Evolutionary conservation across 495 filamentous ascomycete genomes (phyloP).

Genomic region (Halenospora varia): DNA sequence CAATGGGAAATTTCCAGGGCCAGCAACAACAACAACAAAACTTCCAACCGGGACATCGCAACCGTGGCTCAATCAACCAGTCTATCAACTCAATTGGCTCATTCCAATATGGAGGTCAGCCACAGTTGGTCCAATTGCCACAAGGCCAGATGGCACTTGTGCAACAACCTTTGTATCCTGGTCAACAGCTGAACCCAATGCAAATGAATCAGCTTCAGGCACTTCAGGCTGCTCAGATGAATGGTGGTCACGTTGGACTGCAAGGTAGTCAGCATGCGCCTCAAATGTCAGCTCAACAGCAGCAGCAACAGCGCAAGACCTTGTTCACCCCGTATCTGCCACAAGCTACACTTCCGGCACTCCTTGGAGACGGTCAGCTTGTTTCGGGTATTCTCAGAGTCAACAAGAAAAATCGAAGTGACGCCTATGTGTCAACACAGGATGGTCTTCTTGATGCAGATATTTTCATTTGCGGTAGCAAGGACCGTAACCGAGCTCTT

Average conservation of each 20-base stretch:
- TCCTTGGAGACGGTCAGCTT: slow-evolving; percentile 87
- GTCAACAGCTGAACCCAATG: slow-evolving; percentile 83
- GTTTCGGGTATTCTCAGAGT: slow-evolving; percentile 95
- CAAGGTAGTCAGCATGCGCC: slow-evolving; percentile 77
- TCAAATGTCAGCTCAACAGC: slow-evolving; percentile 56
- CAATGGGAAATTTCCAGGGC: slow-evolving; percentile 65
- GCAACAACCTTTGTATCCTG: slow-evolving; percentile 67
- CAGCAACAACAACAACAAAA: slow-evolving; percentile 50
- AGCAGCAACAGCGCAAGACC: slow-evolving; percentile 95
- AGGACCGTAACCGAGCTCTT: slow-evolving; percentile 92
- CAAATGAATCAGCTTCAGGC: slow-evolving; percentile 90
- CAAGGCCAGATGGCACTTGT: slow-evolving; percentile 75
- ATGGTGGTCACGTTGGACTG: slow-evolving; percentile 64
- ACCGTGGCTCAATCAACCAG: slow-evolving; percentile 71
- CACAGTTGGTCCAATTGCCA: slow-evolving; percentile 82
- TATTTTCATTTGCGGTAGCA: slow-evolving; percentile 99
- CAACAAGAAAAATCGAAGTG: slow-evolving; percentile 99
- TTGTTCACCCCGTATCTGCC: slow-evolving; percentile 97
- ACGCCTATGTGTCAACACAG: slow-evolving; percentile 92
- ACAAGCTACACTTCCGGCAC: slow-evolving; percentile 87
- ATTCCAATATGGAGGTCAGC: slow-evolving; percentile 91
- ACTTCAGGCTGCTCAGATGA: slow-evolving; percentile 81
- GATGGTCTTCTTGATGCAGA: slow-evolving; percentile 88
- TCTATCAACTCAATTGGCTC: slow-evolving; percentile 79
- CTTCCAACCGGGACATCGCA: slow-evolving; percentile 92